Percentiles rank a stretch among this genome's conserved stretches.
Evolutionary conservation across 352 stramenopile genomes (phyloP).

Genomic region (Pythium brassicae): DNA sequence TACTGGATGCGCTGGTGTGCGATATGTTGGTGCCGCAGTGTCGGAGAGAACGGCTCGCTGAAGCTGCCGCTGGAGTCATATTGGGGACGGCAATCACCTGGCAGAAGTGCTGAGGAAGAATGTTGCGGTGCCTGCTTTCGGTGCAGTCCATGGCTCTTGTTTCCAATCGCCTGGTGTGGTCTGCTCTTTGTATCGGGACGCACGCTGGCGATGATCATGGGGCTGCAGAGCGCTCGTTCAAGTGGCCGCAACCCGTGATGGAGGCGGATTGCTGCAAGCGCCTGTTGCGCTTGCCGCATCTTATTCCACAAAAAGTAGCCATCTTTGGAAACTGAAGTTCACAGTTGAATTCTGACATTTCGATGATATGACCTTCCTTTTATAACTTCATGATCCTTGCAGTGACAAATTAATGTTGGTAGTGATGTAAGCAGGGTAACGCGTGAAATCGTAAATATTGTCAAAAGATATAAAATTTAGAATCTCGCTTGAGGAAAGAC

Average conservation of each 20-base stretch:
- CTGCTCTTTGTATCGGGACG: background rate
- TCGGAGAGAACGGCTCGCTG: background rate
- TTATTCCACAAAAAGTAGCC: background rate
- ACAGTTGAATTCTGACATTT: no score
- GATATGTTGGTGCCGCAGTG: slow-evolving; percentile 9
- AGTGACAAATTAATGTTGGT: background rate
- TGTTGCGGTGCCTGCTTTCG: background rate
- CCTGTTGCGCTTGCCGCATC: no score
- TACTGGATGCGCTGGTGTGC: slow-evolving; percentile 26
- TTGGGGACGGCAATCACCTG: background rate
- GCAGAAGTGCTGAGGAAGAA: background rate
- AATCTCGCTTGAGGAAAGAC: slow-evolving; percentile 46
- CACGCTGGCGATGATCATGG: slow-evolving; percentile 15
- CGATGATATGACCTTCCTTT: background rate
- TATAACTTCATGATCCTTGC: background rate
- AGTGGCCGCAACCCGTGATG: no score
- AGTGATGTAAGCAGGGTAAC: slow-evolving; percentile 11
- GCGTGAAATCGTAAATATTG: slow-evolving; percentile 41
- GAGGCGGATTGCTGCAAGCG: no score
- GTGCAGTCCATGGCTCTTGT: background rate
- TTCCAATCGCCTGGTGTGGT: background rate
- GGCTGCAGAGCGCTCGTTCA: no score
- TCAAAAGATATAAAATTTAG: slow-evolving; percentile 50
- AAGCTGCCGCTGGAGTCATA: background rate
- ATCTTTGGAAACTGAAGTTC: background rate